Conservation (phyloP, 2,329 filamentous ascomycete species). For the Talaromyces sp. region DNA sequence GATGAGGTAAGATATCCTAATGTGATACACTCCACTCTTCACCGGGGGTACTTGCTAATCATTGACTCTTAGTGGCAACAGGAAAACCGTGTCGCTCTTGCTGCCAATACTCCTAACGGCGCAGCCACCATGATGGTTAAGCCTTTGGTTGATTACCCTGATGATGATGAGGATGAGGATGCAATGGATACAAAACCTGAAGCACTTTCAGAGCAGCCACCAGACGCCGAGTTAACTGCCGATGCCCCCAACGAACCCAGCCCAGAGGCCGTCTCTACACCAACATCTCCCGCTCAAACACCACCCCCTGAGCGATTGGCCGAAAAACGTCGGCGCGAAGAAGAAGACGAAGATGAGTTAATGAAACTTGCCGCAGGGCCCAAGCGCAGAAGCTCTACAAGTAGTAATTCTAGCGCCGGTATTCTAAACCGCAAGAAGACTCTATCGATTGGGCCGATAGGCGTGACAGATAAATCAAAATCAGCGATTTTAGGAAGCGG, state of each 20-base stretch:
- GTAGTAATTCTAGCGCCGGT: slow-evolving; percentile 38
- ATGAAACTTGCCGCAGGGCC: slow-evolving; percentile 69
- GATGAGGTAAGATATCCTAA: slow-evolving; percentile 58
- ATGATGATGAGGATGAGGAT: slow-evolving; percentile 84
- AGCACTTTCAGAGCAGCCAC: slow-evolving; percentile 24
- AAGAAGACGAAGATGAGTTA: slow-evolving; percentile 93
- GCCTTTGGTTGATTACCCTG: slow-evolving; percentile 87
- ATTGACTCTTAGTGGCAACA: slow-evolving; percentile 33
- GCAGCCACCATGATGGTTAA: slow-evolving; percentile 62
- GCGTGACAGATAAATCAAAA: slow-evolving; percentile 29
- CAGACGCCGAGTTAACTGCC: slow-evolving; percentile 26
- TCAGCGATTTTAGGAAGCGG: slow-evolving; percentile 16
- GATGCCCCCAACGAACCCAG: slow-evolving; percentile 28
- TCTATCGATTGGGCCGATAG: slow-evolving; percentile 31
- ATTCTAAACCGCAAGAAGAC: slow-evolving; percentile 38
- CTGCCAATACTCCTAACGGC: slow-evolving; percentile 57
- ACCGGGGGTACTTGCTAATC: not conserved
- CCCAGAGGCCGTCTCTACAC: slow-evolving; percentile 27
- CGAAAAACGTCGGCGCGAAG: slow-evolving; percentile 81
- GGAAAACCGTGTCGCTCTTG: slow-evolving; percentile 40
- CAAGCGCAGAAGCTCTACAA: slow-evolving; percentile 50
- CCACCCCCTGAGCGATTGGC: slow-evolving; percentile 70
- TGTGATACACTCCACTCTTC: not conserved
- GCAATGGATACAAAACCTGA: slow-evolving; percentile 60
- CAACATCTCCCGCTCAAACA: slow-evolving; percentile 30